Evolutionary conservation across 129 eudicot species (phyloP), one percentile per base, ranked within the genome.

Genomic region (Tanacetum coccineum): DNA sequence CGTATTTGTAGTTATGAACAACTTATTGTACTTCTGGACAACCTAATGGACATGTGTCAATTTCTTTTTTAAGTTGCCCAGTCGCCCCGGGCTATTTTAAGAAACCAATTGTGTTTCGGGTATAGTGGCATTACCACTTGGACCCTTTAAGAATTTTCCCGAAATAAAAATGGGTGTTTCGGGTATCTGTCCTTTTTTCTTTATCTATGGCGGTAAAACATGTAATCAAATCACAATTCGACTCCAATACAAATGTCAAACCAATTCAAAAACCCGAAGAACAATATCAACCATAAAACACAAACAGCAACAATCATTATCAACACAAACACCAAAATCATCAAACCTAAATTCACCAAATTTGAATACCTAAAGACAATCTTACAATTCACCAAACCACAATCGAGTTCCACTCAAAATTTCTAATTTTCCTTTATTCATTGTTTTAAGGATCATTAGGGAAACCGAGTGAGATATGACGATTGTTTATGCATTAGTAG

Each of bases 401-500:
- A 67, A 67, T 67, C 61, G 17, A 53, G 18, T 47, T 71, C 68
- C 75, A 21, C 69, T 66, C 40, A 4, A 36, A 71, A 48, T 49
- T 53, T 62, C 69, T 71, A 61, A 49, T 61, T 61, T 25, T 57
- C 78, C 65, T 57, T 52, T 65, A 32, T 12, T 73, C 58, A 6
- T 58, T 32, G 46, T 49, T n/a, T 68, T 60, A 61, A 71, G 69
- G 14, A 71, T 48, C 13, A 26, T 70, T 74, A 73, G 67, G 52
- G 55, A 52, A 40, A 71, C 59, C 67, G 66, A 68, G 25, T 28
- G 74, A 44, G 73, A 40, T 59, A 91, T 87, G 97, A 77, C 92
- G 81, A 87, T 91, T 59, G 73, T 83, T 18, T 87, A 84, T 59
- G 74, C 87, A 61, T 65, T 91, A 74, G 95, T 91, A 78, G 92